Base-by-base conservation (phyloP, 441 rosid species). In the Brassica balearica region DNA sequence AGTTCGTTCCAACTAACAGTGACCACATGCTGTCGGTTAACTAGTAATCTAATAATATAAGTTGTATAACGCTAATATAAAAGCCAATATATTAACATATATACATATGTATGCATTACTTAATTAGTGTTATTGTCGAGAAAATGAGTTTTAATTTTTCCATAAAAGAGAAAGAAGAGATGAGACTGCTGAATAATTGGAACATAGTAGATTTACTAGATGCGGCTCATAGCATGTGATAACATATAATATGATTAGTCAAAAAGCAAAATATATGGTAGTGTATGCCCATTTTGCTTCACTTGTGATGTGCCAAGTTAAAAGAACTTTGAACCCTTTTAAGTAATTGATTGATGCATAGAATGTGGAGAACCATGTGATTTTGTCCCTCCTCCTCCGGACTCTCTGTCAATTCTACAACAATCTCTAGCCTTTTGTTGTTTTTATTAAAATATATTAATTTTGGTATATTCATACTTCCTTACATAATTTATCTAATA, bases 291-390 rank as follows among this genome's bases (percentile, higher is more conserved):
- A 80, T 80, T 75, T 75, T 58, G 64, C n/a, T 23, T 80, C 65
- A 65, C 62, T 61, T 74, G 68, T 70, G 55, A 70, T 74, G 79
- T 79, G 14, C 60, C 68, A 63, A 69, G 66, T n/a, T 38, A 74
- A 79, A 66, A 61, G 5, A 74, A 74, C 32, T 53, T 27, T 67
- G 23, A 55, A 41, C 63, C 41, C 12, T 55, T 62, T 68, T 8
- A 32, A 41, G 67, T 68, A 74, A 74, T 8, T 80, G 66, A 11
- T 72, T 69, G 68, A 80, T 75, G 75, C 78, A 77, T 83, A 71
- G 74, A 78, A 70, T 71, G 65, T 74, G 77, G 63, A 78, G 71
- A 76, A 69, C 27, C 90, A 86, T 78, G 87, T 79, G 93, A 58
- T 46, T 79, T 17, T 84, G 91, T 79, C 63, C 77, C 87, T 84